Percentiles rank a stretch among this genome's conserved stretches.
Evolutionary conservation across 1,139 yeast species (phyloP).

Genomic region (Pichiaceae sp.): DNA sequence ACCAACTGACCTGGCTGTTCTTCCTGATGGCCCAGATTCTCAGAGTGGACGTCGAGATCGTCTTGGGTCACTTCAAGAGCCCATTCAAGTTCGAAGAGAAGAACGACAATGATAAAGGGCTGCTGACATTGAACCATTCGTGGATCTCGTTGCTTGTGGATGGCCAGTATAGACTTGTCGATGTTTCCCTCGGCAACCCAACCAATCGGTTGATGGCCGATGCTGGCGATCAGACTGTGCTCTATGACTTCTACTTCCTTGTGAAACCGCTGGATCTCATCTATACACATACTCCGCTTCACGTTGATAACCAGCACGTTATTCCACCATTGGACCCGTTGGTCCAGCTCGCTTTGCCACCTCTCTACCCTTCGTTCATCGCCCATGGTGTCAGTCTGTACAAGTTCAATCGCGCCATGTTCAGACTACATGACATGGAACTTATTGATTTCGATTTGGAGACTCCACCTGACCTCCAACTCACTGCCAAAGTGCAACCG

Average conservation of each 20-base stretch:
- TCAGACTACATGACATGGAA: conserved; percentile 67
- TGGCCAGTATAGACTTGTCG: conserved; percentile 74
- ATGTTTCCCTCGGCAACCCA: conserved; percentile 53
- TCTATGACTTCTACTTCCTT: conserved; percentile 54
- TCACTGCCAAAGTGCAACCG: conserved; percentile 47
- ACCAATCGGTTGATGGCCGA: conserved; percentile 35
- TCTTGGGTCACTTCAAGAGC: conserved; percentile 75
- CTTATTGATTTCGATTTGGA: conserved; percentile 69
- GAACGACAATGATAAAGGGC: conserved; percentile 20
- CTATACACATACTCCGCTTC: conserved; percentile 80
- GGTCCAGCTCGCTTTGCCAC: conserved; percentile 73
- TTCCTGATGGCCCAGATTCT: conserved; percentile 64
- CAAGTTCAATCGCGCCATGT: conserved; percentile 70
- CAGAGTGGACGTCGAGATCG: conserved; percentile 65
- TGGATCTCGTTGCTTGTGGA: conserved; percentile 80
- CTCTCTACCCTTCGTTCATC: conserved; percentile 77
- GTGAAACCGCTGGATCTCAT: conserved; percentile 67
- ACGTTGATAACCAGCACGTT: conserved; percentile 73
- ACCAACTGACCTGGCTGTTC: conserved; percentile 70
- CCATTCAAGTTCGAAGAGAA: conserved; percentile 42
- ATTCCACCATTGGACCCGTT: conserved; percentile 76
- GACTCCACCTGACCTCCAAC: conserved; percentile 62
- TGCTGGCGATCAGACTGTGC: conserved; percentile 16
- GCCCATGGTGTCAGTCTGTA: conserved; percentile 47
- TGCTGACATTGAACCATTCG: conserved; percentile 65